phyloP scores from a whole-genome alignment of 257 asterid species.

The Solanum paucissectum region DNA sequence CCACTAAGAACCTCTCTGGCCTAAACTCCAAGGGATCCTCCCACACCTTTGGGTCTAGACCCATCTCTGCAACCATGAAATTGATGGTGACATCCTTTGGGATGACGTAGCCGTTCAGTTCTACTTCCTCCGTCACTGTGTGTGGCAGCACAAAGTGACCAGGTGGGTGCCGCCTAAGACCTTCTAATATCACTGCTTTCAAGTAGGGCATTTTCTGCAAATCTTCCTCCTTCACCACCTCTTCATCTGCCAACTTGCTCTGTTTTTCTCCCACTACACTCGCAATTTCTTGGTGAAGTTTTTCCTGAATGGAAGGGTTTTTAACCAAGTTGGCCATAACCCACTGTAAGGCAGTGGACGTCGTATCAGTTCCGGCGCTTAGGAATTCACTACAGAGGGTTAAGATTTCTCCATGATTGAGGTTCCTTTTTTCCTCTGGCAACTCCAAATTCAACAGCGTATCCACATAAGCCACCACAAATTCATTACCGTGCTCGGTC shows the following conservation, averaged over 20 bases:
- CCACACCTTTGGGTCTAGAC: neutral
- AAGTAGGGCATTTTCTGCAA: neutral
- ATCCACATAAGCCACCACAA: neutral
- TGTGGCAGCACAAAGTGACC: neutral
- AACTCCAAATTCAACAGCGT: neutral
- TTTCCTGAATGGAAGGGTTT: neutral
- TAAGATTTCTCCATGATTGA: neutral
- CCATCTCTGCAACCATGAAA: neutral
- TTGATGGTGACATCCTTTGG: neutral
- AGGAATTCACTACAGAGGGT: neutral
- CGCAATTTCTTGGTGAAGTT: neutral
- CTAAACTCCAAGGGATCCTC: neutral
- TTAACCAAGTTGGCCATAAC: neutral
- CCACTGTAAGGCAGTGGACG: neutral
- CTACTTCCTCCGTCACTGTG: neutral
- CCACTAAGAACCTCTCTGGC: neutral
- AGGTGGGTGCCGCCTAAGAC: neutral
- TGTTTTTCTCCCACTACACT: neutral
- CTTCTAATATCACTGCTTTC: neutral
- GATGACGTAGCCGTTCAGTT: neutral
- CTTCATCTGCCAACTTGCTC: neutral
- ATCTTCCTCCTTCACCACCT: neutral
- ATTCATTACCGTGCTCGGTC: neutral
- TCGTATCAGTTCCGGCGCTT: neutral
- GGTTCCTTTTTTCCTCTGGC: neutral